Percentiles rank a stretch among this genome's conserved stretches.
These are phyloP conservation scores for Coprinopsis marcescibilis DNA, from an alignment of 768 basidiomycete genomes.

Conservation along the genomic window DNA sequence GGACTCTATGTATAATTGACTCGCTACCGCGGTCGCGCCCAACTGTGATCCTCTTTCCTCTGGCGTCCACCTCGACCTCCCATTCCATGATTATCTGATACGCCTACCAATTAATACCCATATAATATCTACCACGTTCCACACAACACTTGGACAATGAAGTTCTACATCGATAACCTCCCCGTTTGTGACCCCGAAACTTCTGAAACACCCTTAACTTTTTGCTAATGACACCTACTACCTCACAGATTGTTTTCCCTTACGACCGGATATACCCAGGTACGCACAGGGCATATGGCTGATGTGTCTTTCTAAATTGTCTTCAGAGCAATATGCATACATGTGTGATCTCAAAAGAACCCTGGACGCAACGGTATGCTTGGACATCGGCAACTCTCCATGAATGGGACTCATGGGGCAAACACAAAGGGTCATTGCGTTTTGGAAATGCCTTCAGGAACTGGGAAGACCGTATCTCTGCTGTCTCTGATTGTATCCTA, in stretches of 20 bases:
- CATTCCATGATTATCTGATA: no score
- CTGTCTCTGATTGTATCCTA: constrained; percentile 96
- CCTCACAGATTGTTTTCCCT: constrained; percentile 79
- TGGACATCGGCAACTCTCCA: not conserved
- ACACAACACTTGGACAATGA: constrained; percentile 41
- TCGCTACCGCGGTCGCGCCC: no score
- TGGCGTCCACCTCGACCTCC: no score
- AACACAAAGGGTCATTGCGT: constrained; percentile 91
- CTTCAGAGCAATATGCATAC: constrained; percentile 93
- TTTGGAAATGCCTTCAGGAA: constrained; percentile 99
- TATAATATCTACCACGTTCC: not conserved
- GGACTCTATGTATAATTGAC: no score
- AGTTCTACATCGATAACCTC: constrained; percentile 77
- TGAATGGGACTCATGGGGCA: not conserved
- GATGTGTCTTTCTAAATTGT: constrained; percentile 10
- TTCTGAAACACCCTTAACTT: no score
- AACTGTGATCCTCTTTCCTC: no score
- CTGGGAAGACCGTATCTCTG: constrained; percentile 96
- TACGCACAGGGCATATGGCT: constrained; percentile 26
- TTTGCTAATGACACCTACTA: no score
- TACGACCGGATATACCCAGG: constrained; percentile 96
- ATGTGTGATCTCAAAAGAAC: constrained; percentile 99
- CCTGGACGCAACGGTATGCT: constrained; percentile 79
- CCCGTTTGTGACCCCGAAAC: no score
- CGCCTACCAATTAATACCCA: no score